A percentile compares a stretch with the other conserved stretches of the same genome.
phyloP scores from a whole-genome alignment of 805 yeast species.

The Zygosaccharomyces rouxii region DNA sequence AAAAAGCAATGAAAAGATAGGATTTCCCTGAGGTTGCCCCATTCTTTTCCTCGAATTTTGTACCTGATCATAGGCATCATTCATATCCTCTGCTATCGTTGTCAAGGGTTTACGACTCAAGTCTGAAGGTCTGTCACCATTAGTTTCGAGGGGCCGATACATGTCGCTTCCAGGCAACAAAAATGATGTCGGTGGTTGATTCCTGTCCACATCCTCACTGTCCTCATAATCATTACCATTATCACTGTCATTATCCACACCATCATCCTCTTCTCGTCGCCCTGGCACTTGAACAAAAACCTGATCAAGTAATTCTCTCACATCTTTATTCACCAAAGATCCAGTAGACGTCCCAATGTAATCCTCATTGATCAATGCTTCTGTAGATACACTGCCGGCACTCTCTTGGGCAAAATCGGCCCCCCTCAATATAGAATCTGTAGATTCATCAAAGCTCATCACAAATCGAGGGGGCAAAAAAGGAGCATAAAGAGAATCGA shows the following conservation, averaged over 20 bases:
- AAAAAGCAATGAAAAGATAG: constrained; percentile 18
- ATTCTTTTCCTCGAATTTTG: background rate
- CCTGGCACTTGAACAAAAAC: background rate
- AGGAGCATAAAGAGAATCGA: background rate
- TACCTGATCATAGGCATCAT: background rate
- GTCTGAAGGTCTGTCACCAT: background rate
- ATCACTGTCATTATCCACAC: background rate
- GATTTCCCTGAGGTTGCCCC: constrained; percentile 3
- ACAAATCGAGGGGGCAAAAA: background rate
- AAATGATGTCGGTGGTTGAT: background rate
- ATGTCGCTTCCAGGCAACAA: background rate
- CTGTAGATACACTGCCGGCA: constrained; percentile 14
- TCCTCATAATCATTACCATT: background rate
- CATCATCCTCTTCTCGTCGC: background rate
- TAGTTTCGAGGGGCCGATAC: background rate
- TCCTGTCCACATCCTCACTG: background rate
- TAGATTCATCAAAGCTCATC: constrained; percentile 1
- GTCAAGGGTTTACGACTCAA: background rate
- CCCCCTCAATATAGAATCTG: constrained; percentile 2
- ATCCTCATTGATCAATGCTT: constrained; percentile 15
- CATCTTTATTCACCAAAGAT: constrained; percentile 16
- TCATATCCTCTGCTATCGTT: background rate
- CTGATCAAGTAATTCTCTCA: constrained; percentile 14
- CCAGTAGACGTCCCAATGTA: constrained; percentile 17
- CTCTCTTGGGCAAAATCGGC: constrained; percentile 3